Percentiles rank a stretch among this genome's conserved stretches.
phyloP scores from a whole-genome alignment of 2,329 filamentous ascomycete species.

The Lecanicillium sp. region DNA sequence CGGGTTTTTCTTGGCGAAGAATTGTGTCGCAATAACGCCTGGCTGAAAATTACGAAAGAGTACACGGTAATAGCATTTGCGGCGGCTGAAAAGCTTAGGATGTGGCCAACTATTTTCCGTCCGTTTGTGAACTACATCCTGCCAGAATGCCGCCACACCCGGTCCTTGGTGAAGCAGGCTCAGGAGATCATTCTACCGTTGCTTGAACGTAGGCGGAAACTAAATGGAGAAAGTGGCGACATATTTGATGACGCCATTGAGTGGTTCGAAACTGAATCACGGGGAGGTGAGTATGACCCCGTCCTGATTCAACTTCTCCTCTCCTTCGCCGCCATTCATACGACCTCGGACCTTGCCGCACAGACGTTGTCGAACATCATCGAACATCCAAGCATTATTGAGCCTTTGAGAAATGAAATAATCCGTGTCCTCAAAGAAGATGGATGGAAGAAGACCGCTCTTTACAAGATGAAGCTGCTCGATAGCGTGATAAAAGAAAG shows the following conservation, averaged over 20 bases:
- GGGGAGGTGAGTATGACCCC: conserved; percentile 13
- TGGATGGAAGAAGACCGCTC: conserved; percentile 38
- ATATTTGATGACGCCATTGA: conserved; percentile 42
- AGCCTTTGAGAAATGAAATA: conserved; percentile 38
- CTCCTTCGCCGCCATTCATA: conserved; percentile 49
- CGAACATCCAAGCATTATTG: conserved; percentile 30
- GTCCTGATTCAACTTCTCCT: conserved; percentile 18
- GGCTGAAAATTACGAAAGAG: conserved; percentile 37
- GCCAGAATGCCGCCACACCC: conserved; percentile 30
- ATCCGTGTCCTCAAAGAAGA: conserved; percentile 3
- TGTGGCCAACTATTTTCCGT: background rate
- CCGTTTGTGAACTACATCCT: background rate
- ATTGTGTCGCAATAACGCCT: conserved; percentile 37
- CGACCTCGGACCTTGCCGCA: conserved; percentile 32
- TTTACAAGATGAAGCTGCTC: conserved; percentile 37
- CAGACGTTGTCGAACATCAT: conserved; percentile 28
- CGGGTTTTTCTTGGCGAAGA: conserved; percentile 34
- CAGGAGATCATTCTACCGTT: conserved; percentile 31
- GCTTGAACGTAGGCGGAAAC: conserved; percentile 38
- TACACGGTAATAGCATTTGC: conserved; percentile 39
- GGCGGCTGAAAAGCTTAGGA: conserved; percentile 18
- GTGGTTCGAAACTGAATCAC: conserved; percentile 46
- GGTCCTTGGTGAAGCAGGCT: conserved; percentile 1
- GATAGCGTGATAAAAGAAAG: conserved; percentile 47
- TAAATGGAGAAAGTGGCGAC: conserved; percentile 37